phyloP scores from a whole-genome alignment of 1,284 basidiomycete genomes.

The Ceratobasidium sp. region DNA sequence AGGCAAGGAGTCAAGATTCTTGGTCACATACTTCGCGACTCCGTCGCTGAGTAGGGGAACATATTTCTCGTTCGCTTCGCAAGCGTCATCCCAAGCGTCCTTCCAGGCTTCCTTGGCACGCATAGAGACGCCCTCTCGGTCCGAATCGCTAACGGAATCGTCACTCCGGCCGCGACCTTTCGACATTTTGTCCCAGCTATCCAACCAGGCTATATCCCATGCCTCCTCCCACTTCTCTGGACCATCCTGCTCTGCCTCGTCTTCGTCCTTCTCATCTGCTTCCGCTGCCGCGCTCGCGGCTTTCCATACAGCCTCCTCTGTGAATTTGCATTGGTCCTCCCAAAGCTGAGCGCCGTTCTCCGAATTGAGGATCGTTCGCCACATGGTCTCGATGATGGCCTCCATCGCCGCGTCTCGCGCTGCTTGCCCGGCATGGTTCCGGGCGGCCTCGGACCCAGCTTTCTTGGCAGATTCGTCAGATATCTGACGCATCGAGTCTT shows the following conservation, averaged over 20 bases:
- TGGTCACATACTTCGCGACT: constrained; percentile 6
- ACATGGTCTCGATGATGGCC: constrained; percentile 34
- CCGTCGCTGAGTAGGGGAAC: constrained; percentile 6
- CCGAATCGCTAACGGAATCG: neutral
- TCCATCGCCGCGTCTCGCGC: constrained; percentile 38
- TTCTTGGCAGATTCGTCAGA: neutral
- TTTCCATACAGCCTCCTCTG: constrained; percentile 2
- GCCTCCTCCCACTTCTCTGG: constrained; percentile 7
- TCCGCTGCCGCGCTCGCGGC: constrained; percentile 22
- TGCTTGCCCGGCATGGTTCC: constrained; percentile 19
- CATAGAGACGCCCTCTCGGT: neutral
- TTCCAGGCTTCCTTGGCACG: constrained; percentile 27
- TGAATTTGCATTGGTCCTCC: constrained; percentile 15
- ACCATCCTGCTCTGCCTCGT: neutral
- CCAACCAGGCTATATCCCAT: constrained; percentile 17
- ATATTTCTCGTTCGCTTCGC: constrained; percentile 11
- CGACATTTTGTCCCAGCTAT: neutral
- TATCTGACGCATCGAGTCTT: neutral
- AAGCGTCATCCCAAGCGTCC: constrained; percentile 15
- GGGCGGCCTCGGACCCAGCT: neutral
- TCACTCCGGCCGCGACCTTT: neutral
- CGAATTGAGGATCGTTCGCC: constrained; percentile 5
- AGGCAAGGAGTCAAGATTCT: constrained; percentile 12
- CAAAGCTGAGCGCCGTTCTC: constrained; percentile 16
- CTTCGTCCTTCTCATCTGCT: neutral